Evolutionary conservation across 1,284 basidiomycete species (phyloP).

Genomic region (Neolentinus lepideus): DNA sequence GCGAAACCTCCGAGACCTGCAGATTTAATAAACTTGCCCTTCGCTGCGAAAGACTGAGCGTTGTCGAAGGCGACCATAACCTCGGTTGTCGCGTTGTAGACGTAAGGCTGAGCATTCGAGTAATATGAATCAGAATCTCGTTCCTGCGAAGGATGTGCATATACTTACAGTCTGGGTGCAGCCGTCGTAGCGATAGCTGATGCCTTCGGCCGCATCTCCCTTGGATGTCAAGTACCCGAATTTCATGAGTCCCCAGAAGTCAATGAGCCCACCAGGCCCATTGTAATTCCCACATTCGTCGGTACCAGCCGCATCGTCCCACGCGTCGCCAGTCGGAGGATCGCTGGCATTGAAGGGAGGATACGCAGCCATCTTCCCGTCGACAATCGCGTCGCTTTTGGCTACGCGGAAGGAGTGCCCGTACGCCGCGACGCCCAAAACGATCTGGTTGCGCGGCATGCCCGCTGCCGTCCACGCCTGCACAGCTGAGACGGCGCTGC

Average conservation of each 20-base stretch:
- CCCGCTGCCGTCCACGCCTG: constrained; percentile 71
- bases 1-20: constrained; percentile 40
- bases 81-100: constrained; percentile 46
- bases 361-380: constrained; percentile 33
- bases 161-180: constrained; percentile 62
- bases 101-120: constrained; percentile 40
- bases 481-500: constrained; percentile 73
- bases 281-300: constrained; percentile 47
- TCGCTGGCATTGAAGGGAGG: constrained; percentile 39
- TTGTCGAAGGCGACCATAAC: constrained; percentile 61
- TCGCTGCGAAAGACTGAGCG: constrained; percentile 45
- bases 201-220: constrained; percentile 41
- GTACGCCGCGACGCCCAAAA: constrained; percentile 78
- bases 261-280: constrained; percentile 41
- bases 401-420: constrained; percentile 53
- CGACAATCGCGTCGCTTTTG: constrained; percentile 30
- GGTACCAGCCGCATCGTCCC: constrained; percentile 38
- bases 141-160: not conserved
- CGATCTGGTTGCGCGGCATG: constrained; percentile 72
- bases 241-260: constrained; percentile 54
- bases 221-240: constrained; percentile 44
- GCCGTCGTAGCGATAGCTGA: constrained; percentile 46
- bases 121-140: not conserved
- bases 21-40: constrained; percentile 37
- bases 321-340: constrained; percentile 46